Conservation (phyloP, 1,284 basidiomycete species). For the Sanghuangporus weigelae region DNA sequence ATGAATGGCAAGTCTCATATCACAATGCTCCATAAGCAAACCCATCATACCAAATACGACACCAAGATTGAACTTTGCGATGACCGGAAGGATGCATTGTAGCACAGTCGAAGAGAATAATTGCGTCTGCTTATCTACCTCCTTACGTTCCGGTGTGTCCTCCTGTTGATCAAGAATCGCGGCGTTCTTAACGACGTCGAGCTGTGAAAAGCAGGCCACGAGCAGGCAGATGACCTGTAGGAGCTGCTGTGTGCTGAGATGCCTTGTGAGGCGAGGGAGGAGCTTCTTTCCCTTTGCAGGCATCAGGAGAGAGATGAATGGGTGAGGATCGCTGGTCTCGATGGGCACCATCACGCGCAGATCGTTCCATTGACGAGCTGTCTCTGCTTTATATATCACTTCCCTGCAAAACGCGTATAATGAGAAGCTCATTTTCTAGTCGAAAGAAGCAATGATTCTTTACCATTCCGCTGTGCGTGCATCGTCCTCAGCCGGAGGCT, state of each 20-base stretch:
- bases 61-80: conserved; percentile 73
- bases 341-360: conserved; percentile 87
- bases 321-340: conserved; percentile 91
- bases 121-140: conserved; percentile 85
- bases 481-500: conserved; percentile 60
- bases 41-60: conserved; percentile 86
- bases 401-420: conserved; percentile 39
- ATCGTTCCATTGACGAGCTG: conserved; percentile 76
- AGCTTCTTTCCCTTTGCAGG: conserved; percentile 93
- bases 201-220: conserved; percentile 88
- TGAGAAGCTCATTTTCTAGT: background rate
- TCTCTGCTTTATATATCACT: conserved; percentile 52
- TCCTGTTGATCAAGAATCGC: conserved; percentile 62
- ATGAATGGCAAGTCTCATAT: conserved; percentile 66
- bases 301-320: conserved; percentile 89
- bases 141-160: conserved; percentile 61
- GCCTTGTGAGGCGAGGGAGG: conserved; percentile 85
- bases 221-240: conserved; percentile 88
- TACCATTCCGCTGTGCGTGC: conserved; percentile 54
- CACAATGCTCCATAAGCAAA: conserved; percentile 77
- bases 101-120: conserved; percentile 84
- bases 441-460: conserved; percentile 16
- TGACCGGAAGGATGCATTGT: conserved; percentile 80
- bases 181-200: conserved; percentile 84
- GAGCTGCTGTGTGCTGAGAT: conserved; percentile 76